Evolutionary conservation across 768 basidiomycete species (phyloP), one percentile per base, ranked within the genome.

Genomic region (Russula griseocarnosa): DNA sequence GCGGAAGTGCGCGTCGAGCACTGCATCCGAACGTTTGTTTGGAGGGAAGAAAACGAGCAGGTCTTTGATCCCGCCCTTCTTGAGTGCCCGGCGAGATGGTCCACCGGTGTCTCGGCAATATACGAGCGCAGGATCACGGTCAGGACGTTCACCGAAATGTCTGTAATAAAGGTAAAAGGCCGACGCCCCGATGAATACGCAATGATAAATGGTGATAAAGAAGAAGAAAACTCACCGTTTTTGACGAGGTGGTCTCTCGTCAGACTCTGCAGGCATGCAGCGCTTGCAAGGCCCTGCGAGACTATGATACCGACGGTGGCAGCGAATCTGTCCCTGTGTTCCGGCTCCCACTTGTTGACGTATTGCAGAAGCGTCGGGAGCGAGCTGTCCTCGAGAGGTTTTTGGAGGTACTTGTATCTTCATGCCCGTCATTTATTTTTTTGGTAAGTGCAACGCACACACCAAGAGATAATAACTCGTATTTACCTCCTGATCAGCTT

Each of bases 331-430:
- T 93, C 88, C 66, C 86, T 84, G 77, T 91, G 86, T 18, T 78
- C 80, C 5, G 82, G 73, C 3, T 86, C 75, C 93, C 94, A 98
- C 71, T 89, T 88, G 72, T 92, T 85, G 73, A 88, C 85, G 72
- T 94, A 93, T 76, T 98, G 94, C 64, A 99, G 77, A 55, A 98
- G 81, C 51, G 82, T 82, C 3, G 92, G 92, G 16, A 98, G 82
- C 60, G 91, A 82, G 40, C 81, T 83, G 74, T 86, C 88, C 76
- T 98, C 96, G 54, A 99, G 86, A 50, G 96, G 94, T 76, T 89
- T 94, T 77, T 98, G 96, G 70, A 99, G 91, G 82, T 98, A 99
- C 77, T 98, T 98, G 83, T 98, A 98, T 78, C 94, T 96, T 32
- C 11, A 51, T 9, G 16, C 7, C 7, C 50, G 20, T 42, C 40